phyloP scores from a whole-genome alignment of 176 grass and related monocot species.

The Oryza meyeriana region DNA sequence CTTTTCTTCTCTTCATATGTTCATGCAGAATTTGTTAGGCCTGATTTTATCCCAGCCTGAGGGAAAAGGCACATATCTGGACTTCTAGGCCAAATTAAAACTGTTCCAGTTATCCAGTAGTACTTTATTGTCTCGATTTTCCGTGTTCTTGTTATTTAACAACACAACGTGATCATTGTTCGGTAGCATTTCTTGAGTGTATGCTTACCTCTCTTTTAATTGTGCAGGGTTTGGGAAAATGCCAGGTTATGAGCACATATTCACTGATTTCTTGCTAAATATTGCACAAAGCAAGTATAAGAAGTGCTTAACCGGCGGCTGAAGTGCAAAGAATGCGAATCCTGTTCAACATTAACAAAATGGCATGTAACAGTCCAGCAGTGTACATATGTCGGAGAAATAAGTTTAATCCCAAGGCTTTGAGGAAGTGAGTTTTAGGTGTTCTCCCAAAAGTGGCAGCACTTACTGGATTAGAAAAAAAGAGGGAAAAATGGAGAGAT shows the following conservation, averaged over 20 bases:
- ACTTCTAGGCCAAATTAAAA: constrained; percentile 13
- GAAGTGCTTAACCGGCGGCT: constrained; percentile 38
- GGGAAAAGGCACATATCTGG: background rate
- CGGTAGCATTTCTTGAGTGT: background rate
- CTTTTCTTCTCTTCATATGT: constrained; percentile 25
- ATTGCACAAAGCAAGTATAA: constrained; percentile 63
- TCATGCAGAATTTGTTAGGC: constrained; percentile 20
- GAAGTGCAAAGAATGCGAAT: background rate
- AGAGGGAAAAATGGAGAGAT: background rate
- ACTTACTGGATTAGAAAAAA: background rate
- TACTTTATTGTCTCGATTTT: background rate
- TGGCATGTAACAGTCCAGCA: background rate
- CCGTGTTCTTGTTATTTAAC: background rate
- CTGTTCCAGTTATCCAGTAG: constrained; percentile 13
- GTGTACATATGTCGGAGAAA: constrained; percentile 29
- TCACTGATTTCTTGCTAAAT: constrained; percentile 66
- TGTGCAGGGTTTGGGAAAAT: constrained; percentile 80
- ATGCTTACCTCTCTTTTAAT: background rate
- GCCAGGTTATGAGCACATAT: constrained; percentile 80
- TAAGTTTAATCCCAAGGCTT: constrained; percentile 18
- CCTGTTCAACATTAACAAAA: background rate
- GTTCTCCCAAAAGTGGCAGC: constrained; percentile 10
- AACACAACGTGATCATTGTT: background rate
- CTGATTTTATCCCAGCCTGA: background rate
- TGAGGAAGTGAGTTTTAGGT: constrained; percentile 6